Base-by-base conservation (phyloP, 2,329 filamentous ascomycete genomes). In the Pseudodiploospora longispora region DNA sequence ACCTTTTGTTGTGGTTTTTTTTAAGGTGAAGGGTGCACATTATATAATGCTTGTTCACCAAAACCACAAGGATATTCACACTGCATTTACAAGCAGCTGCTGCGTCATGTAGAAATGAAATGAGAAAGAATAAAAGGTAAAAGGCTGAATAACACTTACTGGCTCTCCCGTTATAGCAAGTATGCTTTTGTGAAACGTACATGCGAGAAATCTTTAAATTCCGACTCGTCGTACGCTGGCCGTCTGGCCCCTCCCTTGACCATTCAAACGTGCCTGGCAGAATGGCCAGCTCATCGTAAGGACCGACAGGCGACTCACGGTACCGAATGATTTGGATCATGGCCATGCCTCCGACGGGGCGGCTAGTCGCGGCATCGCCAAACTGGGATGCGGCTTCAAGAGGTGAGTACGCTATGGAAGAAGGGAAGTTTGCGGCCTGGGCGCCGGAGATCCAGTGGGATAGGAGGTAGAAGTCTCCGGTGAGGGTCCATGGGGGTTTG, bases 311-410 rank as follows among this genome's bases (percentile, higher is more conserved):
- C 4, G 66, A 71, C 19, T 74, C 65, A 1, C 56, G 61, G 53
- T 78, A 78, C 6, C 73, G 65, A 30, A 78, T 62, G 43, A 78
- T 55, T 56, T 75, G 72, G 10, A 76, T 58, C 60, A 71, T 69
- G 49, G 67, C 62, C 6, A 75, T 48, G 0, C 74, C 72, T 10
- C 72, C 71, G 10, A 63, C 50, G 5, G 67, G 61, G 30, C 58
- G 54, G n/a, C 62, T 59, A 1, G 55, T 50, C 1, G 51, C 37
- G 43, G 45, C 5, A 41, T 45, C 50, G 32, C 67, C 64, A 45
- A 67, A 75, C 1, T 50, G 31, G 0, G 71, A 71, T 0, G 49
- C 46, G 5, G 57, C 63, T 52, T 76, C 73, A 7, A 76, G 66
- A 3, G 71, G 69, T 1, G 69, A 69, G 54, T 70, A 75, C 5